Evolutionary conservation across 306 rosid species (phyloP).

Genomic region (Cicer chorassanicum): DNA sequence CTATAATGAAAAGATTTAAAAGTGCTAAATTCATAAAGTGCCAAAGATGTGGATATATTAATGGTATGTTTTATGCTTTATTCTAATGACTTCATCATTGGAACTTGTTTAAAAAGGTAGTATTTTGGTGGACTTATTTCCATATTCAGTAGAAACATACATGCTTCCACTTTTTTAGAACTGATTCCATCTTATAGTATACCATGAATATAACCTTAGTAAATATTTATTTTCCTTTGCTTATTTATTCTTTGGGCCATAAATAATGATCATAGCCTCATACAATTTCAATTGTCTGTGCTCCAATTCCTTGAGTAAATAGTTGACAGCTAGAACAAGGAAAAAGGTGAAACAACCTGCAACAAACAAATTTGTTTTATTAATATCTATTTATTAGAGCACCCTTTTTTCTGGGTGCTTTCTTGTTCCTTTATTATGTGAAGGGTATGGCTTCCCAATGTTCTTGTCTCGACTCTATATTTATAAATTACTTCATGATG

Average conservation of each 20-base stretch:
- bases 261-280: not conserved
- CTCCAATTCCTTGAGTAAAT: not conserved
- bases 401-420: slow-evolving; percentile 4
- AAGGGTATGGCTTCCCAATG: slow-evolving; percentile 3
- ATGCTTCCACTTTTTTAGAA: slow-evolving; percentile 33
- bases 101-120: slow-evolving; percentile 28
- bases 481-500: not conserved
- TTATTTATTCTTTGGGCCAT: slow-evolving; percentile 5
- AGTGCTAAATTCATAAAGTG: slow-evolving; percentile 55
- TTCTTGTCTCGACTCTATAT: slow-evolving; percentile 1
- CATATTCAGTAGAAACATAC: slow-evolving; percentile 10
- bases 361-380: not conserved
- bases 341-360: slow-evolving; percentile 31
- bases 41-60: slow-evolving; percentile 68
- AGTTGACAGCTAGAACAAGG: slow-evolving; percentile 21
- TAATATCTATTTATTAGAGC: not conserved
- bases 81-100: slow-evolving; percentile 31
- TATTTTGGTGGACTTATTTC: slow-evolving; percentile 35
- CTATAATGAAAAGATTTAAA: slow-evolving; percentile 34
- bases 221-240: slow-evolving; percentile 8
- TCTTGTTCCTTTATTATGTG: slow-evolving; percentile 15
- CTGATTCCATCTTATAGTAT: slow-evolving; percentile 10
- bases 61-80: slow-evolving; percentile 62
- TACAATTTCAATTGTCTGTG: not conserved
- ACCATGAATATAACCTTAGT: not conserved